Evolutionary conservation across 169 alveolate species (phyloP).

Genomic region (Theileria luwenshuni): DNA sequence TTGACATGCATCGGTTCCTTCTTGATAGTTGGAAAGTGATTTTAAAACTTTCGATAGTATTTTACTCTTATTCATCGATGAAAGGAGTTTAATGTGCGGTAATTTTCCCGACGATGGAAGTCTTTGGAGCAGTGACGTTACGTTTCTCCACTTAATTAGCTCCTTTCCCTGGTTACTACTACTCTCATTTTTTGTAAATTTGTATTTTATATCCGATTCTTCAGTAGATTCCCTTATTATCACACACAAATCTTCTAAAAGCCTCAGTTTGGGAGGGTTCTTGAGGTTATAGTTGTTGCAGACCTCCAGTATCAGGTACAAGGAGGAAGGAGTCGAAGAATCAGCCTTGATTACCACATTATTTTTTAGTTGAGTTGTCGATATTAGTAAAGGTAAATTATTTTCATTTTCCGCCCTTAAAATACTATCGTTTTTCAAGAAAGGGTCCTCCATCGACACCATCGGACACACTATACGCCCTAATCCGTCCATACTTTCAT

Average conservation of each 20-base stretch:
- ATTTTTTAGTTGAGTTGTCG: constrained; percentile 11
- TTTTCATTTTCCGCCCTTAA: background rate
- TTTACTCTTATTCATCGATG: constrained; percentile 10
- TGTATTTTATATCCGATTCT: background rate
- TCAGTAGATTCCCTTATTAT: constrained; percentile 3
- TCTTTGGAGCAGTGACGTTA: constrained; percentile 12
- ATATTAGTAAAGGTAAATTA: constrained; percentile 6
- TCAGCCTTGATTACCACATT: constrained; percentile 12
- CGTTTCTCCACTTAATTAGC: constrained; percentile 10
- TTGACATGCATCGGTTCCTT: background rate
- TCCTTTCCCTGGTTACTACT: constrained; percentile 2
- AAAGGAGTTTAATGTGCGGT: constrained; percentile 13
- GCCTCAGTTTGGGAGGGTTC: background rate
- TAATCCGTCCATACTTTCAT: constrained; percentile 18
- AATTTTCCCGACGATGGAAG: constrained; percentile 22
- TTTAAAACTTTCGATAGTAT: constrained; percentile 6
- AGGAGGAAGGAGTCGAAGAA: constrained; percentile 21
- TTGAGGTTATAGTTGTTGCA: background rate
- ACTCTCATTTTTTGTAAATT: background rate
- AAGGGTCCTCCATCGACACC: constrained; percentile 9
- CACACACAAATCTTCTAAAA: constrained; percentile 15
- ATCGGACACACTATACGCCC: constrained; percentile 30
- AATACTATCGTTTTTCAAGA: background rate
- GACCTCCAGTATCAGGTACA: constrained; percentile 18
- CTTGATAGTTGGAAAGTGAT: background rate